A percentile compares a stretch with the other conserved stretches of the same genome.
These are phyloP conservation scores for Pestalotiopsis fici DNA, from an alignment of 2,329 filamentous ascomycete genomes.

Conservation along the genomic window DNA sequence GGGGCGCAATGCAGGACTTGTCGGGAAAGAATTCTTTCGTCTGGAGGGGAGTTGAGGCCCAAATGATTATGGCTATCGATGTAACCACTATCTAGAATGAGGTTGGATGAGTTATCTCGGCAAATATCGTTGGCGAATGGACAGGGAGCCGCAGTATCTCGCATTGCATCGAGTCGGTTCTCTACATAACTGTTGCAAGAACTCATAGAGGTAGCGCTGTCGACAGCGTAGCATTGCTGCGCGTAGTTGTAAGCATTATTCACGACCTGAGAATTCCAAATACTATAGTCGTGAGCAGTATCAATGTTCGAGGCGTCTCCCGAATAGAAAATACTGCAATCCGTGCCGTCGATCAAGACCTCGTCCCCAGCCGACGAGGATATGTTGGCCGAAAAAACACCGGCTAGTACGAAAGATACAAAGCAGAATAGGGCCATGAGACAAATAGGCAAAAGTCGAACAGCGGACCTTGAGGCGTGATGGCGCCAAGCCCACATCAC, in stretches of 20 bases:
- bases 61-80: constrained; percentile 15
- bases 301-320: not conserved
- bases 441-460: not conserved
- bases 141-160: constrained; percentile 10
- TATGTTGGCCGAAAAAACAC: constrained; percentile 16
- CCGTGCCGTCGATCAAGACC: constrained; percentile 11
- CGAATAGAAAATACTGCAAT: constrained; percentile 5
- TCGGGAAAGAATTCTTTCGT: constrained; percentile 12
- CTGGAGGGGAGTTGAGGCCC: constrained; percentile 12
- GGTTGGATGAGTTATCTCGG: constrained; percentile 7
- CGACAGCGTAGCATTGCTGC: constrained; percentile 14
- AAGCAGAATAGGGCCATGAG: constrained; percentile 7
- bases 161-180: not conserved
- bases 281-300: no score
- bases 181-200: not conserved
- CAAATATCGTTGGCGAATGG: constrained; percentile 14
- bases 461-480: not conserved
- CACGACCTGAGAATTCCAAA: not conserved
- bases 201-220: not conserved
- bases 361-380: constrained; percentile 13
- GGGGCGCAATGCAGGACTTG: constrained; percentile 15
- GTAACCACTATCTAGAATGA: constrained; percentile 14
- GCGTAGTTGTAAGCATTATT: constrained; percentile 15
- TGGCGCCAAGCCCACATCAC: constrained; percentile 9
- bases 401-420: constrained; percentile 12